A percentile compares a stretch with the other conserved stretches of the same genome.
Evolutionary conservation across 148 eudicot species (phyloP).

Genomic region (Chenopodium berlandieri): DNA sequence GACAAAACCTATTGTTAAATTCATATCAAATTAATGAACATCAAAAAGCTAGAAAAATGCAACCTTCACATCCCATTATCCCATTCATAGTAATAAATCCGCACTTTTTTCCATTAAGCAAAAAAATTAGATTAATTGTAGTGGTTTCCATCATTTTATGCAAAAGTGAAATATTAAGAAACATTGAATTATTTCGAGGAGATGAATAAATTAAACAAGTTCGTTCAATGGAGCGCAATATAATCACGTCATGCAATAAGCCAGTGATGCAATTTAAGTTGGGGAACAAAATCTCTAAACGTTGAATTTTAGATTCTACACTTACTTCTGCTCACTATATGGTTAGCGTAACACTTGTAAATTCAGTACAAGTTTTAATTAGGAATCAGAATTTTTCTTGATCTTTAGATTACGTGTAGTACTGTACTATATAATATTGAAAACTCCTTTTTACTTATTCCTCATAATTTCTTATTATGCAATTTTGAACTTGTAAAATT

Average conservation of each 20-base stretch:
- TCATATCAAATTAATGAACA: no score
- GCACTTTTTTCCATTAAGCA: not conserved
- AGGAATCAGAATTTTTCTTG: not conserved
- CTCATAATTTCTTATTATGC: no score
- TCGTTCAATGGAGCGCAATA: not conserved
- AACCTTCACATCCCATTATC: not conserved
- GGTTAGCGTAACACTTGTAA: not conserved
- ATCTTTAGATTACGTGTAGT: not conserved
- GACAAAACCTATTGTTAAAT: not conserved
- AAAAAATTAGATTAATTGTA: not conserved
- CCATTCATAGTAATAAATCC: no score
- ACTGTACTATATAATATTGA: not conserved
- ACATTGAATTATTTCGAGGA: not conserved
- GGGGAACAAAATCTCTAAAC: conserved; percentile 13
- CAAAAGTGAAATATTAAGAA: not conserved
- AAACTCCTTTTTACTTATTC: not conserved
- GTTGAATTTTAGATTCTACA: conserved; percentile 13
- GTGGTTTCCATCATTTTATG: not conserved
- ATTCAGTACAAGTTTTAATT: not conserved
- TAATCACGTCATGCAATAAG: not conserved
- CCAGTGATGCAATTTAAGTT: not conserved
- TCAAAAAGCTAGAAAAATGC: not conserved
- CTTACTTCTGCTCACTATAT: not conserved
- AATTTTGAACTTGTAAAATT: no score
- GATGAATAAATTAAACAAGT: not conserved